Percentiles rank a stretch among this genome's conserved stretches.
These are phyloP conservation scores for Spergularia azorica DNA, from an alignment of 179 eudicot species.

Conservation along the genomic window DNA sequence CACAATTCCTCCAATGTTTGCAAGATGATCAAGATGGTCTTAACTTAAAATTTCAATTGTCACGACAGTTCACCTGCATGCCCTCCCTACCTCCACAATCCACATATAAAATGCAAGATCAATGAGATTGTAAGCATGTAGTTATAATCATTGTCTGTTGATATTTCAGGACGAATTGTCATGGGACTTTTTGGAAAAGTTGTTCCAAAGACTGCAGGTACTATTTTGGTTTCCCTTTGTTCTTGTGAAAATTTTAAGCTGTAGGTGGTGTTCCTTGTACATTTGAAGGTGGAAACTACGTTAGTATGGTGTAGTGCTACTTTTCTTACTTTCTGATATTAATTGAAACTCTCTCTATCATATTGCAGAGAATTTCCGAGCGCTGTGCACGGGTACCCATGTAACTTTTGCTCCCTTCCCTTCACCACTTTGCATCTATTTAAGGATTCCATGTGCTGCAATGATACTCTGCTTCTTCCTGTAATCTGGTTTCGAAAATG, in stretches of 20 bases:
- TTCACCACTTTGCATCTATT: background rate
- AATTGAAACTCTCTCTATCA: background rate
- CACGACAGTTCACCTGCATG: background rate
- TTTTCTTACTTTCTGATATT: slow-evolving; percentile 2
- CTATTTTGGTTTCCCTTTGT: slow-evolving; percentile 2
- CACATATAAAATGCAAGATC: background rate
- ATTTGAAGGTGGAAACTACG: background rate
- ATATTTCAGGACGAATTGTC: slow-evolving; percentile 72
- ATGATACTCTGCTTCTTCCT: background rate
- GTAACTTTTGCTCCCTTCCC: slow-evolving; percentile 29
- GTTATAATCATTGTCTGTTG: background rate
- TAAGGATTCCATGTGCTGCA: background rate
- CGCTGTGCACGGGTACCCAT: slow-evolving; percentile 82
- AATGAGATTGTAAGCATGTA: background rate
- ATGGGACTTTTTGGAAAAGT: slow-evolving; percentile 95
- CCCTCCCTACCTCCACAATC: background rate
- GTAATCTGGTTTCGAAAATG: background rate
- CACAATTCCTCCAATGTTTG: background rate
- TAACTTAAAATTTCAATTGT: background rate
- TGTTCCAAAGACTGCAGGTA: slow-evolving; percentile 96
- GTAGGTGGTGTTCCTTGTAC: background rate
- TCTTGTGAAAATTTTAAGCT: background rate
- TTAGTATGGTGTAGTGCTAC: background rate
- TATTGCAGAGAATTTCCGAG: slow-evolving; percentile 86
- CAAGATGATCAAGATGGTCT: background rate